These are phyloP conservation scores for Chionographis japonica DNA, from an alignment of 106 monocot genomes.

Conservation along the genomic window DNA sequence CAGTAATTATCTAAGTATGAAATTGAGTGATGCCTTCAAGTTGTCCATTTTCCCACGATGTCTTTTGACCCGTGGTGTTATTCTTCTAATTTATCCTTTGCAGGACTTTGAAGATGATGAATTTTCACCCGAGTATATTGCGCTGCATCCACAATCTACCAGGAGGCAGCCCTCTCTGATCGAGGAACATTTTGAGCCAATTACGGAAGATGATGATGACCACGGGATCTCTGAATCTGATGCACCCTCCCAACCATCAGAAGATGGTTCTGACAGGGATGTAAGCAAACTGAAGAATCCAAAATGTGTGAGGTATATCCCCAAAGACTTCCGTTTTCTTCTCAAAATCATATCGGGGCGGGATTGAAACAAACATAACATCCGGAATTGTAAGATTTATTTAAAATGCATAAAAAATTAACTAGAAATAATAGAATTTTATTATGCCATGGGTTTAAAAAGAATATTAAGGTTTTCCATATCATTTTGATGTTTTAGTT, in stretches of 20 bases:
- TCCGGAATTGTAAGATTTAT: no score
- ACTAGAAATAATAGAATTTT: no score
- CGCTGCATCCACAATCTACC: conserved; percentile 60
- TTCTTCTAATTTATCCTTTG: conserved; percentile 4
- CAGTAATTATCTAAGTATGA: no score
- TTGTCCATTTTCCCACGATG: no score
- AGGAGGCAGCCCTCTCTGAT: conserved; percentile 48
- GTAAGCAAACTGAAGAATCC: conserved; percentile 15
- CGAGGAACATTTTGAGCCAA: conserved; percentile 75
- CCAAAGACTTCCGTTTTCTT: not conserved
- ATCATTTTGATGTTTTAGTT: no score
- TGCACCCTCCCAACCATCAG: conserved; percentile 26
- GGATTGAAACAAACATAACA: no score
- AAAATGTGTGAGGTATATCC: conserved; percentile 54
- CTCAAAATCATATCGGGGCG: no score
- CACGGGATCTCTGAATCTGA: conserved; percentile 22
- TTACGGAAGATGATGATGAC: conserved; percentile 44
- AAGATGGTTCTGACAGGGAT: conserved; percentile 29
- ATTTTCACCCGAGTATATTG: conserved; percentile 53
- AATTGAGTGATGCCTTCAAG: no score
- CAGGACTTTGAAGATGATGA: conserved; percentile 91
- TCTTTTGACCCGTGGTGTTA: not conserved
- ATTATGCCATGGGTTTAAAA: no score
- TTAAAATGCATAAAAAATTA: no score
- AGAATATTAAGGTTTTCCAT: no score